Percentiles rank a stretch among this genome's conserved stretches.
phyloP scores from a whole-genome alignment of 768 basidiomycete genomes.

The Infundibulicybe gibba region DNA sequence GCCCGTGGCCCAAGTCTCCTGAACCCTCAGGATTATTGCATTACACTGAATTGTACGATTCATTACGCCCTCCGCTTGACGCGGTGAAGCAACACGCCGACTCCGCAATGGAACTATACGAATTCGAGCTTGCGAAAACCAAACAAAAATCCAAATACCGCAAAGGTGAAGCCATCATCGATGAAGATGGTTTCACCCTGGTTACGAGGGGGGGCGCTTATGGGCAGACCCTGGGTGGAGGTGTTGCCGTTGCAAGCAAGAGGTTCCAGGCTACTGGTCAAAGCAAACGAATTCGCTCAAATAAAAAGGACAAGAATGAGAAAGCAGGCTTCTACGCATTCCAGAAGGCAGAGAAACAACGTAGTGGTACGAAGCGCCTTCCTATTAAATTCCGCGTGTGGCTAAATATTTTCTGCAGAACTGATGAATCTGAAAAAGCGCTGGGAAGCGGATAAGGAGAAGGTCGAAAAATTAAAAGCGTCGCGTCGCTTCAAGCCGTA shows the following conservation, averaged over 20 bases:
- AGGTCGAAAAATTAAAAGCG: slow-evolving; percentile 75
- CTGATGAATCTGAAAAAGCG: slow-evolving; percentile 71
- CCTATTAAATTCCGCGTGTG: slow-evolving; percentile 1
- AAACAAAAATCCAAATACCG: slow-evolving; percentile 63
- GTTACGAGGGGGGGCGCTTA: slow-evolving; percentile 92
- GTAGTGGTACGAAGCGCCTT: slow-evolving; percentile 54
- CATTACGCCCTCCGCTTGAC: slow-evolving; percentile 75
- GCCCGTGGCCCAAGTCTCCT: slow-evolving; percentile 58
- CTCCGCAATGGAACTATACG: slow-evolving; percentile 71
- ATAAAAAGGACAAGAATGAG: slow-evolving; percentile 61
- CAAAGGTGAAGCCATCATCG: slow-evolving; percentile 87
- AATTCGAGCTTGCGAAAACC: slow-evolving; percentile 61
- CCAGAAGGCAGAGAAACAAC: slow-evolving; percentile 87
- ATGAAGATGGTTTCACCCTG: slow-evolving; percentile 93
- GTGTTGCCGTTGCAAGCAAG: slow-evolving; percentile 61
- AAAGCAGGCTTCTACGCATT: slow-evolving; percentile 84
- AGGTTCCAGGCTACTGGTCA: slow-evolving; percentile 59
- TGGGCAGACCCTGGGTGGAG: slow-evolving; percentile 84
- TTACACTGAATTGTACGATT: slow-evolving; percentile 59
- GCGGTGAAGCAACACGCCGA: slow-evolving; percentile 77
- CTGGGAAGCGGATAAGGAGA: slow-evolving; percentile 88
- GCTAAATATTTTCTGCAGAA: slow-evolving; percentile 35
- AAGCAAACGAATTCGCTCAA: slow-evolving; percentile 39
- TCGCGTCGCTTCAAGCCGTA: slow-evolving; percentile 87
- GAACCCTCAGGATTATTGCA: slow-evolving; percentile 70